A percentile compares a stretch with the other conserved stretches of the same genome.
Conservation (phyloP, 2,329 filamentous ascomycete species). For the Ophiostoma australiae region DNA sequence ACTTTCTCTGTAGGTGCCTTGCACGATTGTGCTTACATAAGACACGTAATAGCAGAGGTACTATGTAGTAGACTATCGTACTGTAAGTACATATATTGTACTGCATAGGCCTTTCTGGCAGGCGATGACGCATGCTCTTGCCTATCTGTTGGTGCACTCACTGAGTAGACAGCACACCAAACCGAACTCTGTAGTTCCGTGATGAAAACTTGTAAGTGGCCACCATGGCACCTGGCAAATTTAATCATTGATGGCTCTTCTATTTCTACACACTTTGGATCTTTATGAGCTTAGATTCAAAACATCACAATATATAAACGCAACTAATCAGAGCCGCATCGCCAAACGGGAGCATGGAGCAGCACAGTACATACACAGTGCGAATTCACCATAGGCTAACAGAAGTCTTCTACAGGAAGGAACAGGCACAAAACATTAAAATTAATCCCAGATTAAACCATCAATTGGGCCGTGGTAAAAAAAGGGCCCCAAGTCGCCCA, state of each 20-base stretch:
- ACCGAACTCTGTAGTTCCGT: neutral
- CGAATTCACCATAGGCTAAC: neutral
- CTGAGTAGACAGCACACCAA: no score
- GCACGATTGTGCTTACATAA: neutral
- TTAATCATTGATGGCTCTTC: no score
- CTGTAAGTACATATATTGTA: neutral
- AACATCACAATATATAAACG: neutral
- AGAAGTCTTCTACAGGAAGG: neutral
- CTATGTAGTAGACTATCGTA: no score
- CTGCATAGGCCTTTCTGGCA: no score
- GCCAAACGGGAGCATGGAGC: no score
- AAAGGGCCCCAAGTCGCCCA: neutral
- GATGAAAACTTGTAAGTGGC: neutral
- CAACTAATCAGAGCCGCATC: no score
- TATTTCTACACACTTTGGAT: no score
- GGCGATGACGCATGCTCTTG: conserved; percentile 2
- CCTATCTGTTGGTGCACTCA: neutral
- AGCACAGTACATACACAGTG: neutral
- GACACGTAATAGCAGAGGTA: no score
- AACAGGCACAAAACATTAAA: neutral
- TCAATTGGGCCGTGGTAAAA: conserved; percentile 13
- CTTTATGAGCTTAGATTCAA: no score
- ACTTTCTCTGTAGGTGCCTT: no score
- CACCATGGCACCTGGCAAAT: no score
- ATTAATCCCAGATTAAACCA: neutral